A percentile compares a stretch with the other conserved stretches of the same genome.
phyloP scores from a whole-genome alignment of 768 basidiomycete genomes.

The Nevesoporus exiguus region DNA sequence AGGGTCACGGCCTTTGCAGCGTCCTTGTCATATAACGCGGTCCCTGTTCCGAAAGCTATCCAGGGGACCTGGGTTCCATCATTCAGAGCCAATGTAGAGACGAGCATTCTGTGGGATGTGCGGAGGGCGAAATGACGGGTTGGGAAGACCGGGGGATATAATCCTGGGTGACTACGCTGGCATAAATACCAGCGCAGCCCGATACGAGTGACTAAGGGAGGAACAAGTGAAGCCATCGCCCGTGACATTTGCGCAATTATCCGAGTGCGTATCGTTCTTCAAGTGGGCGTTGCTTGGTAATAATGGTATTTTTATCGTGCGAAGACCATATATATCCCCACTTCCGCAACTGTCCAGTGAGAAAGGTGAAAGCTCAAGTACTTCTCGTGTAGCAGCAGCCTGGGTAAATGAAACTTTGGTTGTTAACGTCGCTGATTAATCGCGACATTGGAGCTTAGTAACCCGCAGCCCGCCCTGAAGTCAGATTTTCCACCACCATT shows the following conservation, averaged over 20 bases:
- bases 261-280: neutral
- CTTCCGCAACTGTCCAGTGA: too few relatives aligned
- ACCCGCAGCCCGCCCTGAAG: conserved; percentile 46
- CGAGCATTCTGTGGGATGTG: conserved; percentile 19
- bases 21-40: conserved; percentile 46
- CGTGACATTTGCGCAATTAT: conserved; percentile 10
- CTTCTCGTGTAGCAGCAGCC: too few relatives aligned
- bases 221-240: conserved; percentile 1
- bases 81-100: conserved; percentile 44
- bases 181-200: conserved; percentile 10
- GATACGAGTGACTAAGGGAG: conserved; percentile 9
- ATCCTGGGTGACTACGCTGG: neutral
- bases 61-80: conserved; percentile 52
- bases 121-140: conserved; percentile 7
- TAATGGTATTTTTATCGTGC: neutral
- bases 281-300: neutral
- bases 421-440: too few relatives aligned
- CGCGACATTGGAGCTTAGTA: neutral
- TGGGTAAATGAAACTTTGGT: too few relatives aligned
- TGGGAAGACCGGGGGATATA: neutral
- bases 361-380: too few relatives aligned
- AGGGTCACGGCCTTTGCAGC: conserved; percentile 35
- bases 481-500: conserved; percentile 3
- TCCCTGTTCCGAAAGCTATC: conserved; percentile 63
- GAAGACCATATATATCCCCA: neutral